phyloP scores from a whole-genome alignment of 805 yeast species.

The Candida chauliodis region DNA sequence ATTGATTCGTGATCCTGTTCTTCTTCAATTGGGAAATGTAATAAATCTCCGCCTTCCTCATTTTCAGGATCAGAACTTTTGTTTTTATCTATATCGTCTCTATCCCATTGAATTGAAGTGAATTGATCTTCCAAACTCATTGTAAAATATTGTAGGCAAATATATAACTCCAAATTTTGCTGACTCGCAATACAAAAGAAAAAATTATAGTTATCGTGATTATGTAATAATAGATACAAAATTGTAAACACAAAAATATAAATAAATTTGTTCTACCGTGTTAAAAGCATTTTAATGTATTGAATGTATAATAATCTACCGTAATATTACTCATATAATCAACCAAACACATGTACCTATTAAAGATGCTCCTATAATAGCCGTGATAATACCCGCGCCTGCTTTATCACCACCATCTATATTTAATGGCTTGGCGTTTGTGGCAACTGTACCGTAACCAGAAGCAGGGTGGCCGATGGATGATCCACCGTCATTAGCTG shows the following conservation, averaged over 20 bases:
- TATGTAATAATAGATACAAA: neutral
- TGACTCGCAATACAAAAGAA: constrained; percentile 2
- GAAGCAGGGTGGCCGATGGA: constrained; percentile 67
- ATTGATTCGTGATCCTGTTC: constrained; percentile 1
- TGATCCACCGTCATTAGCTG: constrained; percentile 63
- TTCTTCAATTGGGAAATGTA: constrained; percentile 5
- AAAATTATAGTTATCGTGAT: constrained; percentile 1
- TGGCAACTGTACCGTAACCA: constrained; percentile 47
- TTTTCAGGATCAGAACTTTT: neutral
- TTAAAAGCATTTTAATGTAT: too few species aligned
- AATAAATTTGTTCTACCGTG: too few species aligned
- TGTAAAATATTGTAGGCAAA: neutral
- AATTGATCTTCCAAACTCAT: constrained; percentile 46
- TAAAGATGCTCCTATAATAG: constrained; percentile 49
- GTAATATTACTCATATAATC: constrained; percentile 21
- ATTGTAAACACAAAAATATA: too few species aligned
- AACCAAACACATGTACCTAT: constrained; percentile 46
- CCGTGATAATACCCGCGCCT: constrained; percentile 89
- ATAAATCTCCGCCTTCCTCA: constrained; percentile 2
- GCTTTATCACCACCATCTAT: constrained; percentile 61
- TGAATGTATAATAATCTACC: too few species aligned
- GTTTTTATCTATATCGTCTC: constrained; percentile 20
- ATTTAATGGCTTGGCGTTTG: constrained; percentile 38
- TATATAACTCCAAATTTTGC: neutral
- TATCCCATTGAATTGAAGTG: constrained; percentile 57